Conservation (phyloP, 805 yeast genomes). For the Starmerella apis region DNA sequence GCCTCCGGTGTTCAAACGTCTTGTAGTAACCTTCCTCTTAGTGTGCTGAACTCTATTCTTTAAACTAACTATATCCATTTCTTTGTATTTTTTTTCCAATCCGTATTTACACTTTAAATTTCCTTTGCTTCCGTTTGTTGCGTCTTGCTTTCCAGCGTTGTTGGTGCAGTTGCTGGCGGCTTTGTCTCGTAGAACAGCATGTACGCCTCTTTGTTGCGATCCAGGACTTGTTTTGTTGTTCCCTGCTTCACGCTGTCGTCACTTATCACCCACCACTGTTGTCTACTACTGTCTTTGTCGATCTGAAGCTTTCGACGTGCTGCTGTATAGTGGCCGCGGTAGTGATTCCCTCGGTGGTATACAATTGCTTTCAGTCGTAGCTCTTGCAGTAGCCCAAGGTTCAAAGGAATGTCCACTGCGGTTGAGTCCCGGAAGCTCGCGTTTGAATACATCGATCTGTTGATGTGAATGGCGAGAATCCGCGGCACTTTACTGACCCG, state of each 20-base stretch:
- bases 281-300: slow-evolving; percentile 29
- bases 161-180: not conserved
- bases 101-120: not conserved
- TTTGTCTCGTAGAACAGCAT: slow-evolving; percentile 67
- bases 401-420: slow-evolving; percentile 51
- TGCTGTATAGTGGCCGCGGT: slow-evolving; percentile 85
- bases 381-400: slow-evolving; percentile 18
- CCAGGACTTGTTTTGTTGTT: slow-evolving; percentile 45
- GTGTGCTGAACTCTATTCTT: too few species aligned
- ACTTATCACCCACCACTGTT: slow-evolving; percentile 64
- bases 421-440: slow-evolving; percentile 55
- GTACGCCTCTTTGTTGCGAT: slow-evolving; percentile 68
- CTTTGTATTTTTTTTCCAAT: not conserved
- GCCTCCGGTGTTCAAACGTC: not conserved
- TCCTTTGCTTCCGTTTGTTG: not conserved
- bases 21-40: not conserved
- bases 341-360: slow-evolving; percentile 80
- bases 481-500: slow-evolving; percentile 57
- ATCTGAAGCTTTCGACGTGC: slow-evolving; percentile 47
- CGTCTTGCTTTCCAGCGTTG: not conserved
- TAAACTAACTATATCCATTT: not conserved
- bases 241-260: slow-evolving; percentile 64
- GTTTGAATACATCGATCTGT: slow-evolving; percentile 61
- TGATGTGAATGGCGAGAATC: slow-evolving; percentile 67
- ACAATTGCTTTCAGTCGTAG: slow-evolving; percentile 64